Conservation (phyloP, 305 asterid species). For the Rubia peregrina region DNA sequence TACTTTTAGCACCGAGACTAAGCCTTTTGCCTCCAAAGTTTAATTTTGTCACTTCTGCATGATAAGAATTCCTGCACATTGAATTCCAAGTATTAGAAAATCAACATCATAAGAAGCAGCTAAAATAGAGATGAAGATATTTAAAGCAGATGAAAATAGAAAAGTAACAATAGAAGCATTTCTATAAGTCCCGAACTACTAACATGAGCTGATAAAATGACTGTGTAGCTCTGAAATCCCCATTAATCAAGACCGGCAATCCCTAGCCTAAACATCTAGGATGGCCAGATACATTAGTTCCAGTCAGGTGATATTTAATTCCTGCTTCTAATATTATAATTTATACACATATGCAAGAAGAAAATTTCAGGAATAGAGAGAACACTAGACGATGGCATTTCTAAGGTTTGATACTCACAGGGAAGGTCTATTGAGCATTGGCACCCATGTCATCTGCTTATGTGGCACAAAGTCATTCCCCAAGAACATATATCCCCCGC, state of each 20-base stretch:
- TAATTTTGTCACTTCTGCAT: constrained; percentile 43
- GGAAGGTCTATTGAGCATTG: constrained; percentile 47
- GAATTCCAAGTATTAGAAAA: constrained; percentile 10
- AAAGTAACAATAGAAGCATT: background rate
- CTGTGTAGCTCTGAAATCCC: background rate
- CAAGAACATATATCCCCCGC: constrained; percentile 62
- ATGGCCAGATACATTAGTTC: background rate
- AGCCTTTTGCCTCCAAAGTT: constrained; percentile 47
- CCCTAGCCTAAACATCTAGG: background rate
- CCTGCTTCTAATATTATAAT: background rate
- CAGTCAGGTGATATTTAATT: background rate
- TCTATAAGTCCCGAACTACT: background rate
- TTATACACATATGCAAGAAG: background rate
- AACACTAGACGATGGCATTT: background rate
- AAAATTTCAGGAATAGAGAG: background rate
- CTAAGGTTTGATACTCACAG: constrained; percentile 32
- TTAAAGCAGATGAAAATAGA: background rate
- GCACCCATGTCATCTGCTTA: constrained; percentile 53
- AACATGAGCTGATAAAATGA: background rate
- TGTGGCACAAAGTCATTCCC: constrained; percentile 70
- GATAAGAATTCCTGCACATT: constrained; percentile 49
- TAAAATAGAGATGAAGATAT: background rate
- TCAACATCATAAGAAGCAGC: constrained; percentile 13
- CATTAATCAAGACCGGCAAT: background rate
- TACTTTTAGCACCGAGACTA: constrained; percentile 24